These are phyloP conservation scores for Penicillium canescens DNA, from an alignment of 495 filamentous ascomycete species.

Conservation along the genomic window DNA sequence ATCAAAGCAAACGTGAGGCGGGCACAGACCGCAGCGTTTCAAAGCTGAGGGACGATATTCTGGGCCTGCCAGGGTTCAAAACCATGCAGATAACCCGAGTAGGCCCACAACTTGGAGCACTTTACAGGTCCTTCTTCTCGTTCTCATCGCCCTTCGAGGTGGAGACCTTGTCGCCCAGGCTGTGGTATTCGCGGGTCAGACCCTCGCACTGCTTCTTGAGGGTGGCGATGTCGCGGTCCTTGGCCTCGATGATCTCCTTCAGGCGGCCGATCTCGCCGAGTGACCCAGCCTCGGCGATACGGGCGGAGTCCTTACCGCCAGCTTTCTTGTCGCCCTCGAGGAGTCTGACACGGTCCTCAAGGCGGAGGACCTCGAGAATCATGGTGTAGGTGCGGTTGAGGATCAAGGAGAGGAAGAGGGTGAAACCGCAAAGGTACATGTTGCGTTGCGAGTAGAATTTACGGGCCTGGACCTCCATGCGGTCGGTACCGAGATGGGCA, in stretches of 20 bases:
- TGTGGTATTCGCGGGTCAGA: constrained; percentile 76
- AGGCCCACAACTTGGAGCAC: neutral
- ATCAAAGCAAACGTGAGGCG: neutral
- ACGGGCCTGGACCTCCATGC: constrained; percentile 97
- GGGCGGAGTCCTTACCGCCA: constrained; percentile 67
- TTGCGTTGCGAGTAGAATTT: constrained; percentile 99
- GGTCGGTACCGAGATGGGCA: constrained; percentile 78
- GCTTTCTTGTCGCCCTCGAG: constrained; percentile 77
- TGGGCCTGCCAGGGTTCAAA: neutral
- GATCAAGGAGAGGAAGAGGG: constrained; percentile 96
- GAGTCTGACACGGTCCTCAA: constrained; percentile 89
- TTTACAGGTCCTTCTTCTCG: constrained; percentile 71
- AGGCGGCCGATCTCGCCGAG: constrained; percentile 73
- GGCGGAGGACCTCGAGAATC: constrained; percentile 91
- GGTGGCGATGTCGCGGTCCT: constrained; percentile 73
- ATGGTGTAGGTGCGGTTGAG: constrained; percentile 98
- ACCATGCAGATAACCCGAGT: neutral
- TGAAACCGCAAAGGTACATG: constrained; percentile 99
- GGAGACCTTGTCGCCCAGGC: constrained; percentile 74
- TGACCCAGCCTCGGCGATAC: constrained; percentile 63
- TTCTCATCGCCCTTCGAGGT: constrained; percentile 50
- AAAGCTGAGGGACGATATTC: neutral
- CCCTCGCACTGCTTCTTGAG: constrained; percentile 85
- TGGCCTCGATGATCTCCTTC: constrained; percentile 68
- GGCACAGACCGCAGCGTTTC: neutral